phyloP scores from a whole-genome alignment of 2,329 filamentous ascomycete genomes.

The Talaromyces sp. region DNA sequence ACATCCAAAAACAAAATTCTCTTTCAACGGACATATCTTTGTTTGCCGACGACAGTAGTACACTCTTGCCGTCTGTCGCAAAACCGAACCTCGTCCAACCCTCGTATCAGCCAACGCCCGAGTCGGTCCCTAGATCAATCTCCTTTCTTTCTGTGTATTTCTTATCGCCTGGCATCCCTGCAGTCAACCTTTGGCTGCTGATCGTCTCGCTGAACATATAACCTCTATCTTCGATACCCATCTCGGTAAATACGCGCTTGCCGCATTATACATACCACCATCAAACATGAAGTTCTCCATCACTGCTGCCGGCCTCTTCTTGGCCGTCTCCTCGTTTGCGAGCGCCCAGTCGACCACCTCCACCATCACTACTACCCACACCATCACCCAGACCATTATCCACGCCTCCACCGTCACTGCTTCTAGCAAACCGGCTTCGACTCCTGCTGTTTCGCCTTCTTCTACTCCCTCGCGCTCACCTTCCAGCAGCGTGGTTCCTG shows the following conservation, averaged over 20 bases:
- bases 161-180: constrained; percentile 7
- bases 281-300: constrained; percentile 38
- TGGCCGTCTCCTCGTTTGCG: constrained; percentile 25
- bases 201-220: not conserved
- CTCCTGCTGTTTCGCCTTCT: constrained; percentile 19
- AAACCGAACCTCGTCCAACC: constrained; percentile 5
- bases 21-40: not conserved
- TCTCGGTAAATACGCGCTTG: constrained; percentile 12
- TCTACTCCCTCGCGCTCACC: constrained; percentile 21
- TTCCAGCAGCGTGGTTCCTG: constrained; percentile 22
- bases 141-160: constrained; percentile 3
- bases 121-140: constrained; percentile 4
- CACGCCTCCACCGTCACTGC: constrained; percentile 30
- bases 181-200: not conserved
- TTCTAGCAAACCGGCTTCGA: constrained; percentile 13
- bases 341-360: constrained; percentile 34
- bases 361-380: constrained; percentile 31
- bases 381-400: constrained; percentile 42
- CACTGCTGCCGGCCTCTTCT: constrained; percentile 32
- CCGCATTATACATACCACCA: not conserved
- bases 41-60: not conserved
- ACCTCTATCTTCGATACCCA: not conserved
- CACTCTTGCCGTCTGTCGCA: constrained; percentile 1
- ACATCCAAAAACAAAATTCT: not conserved
- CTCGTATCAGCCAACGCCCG: not conserved